phyloP scores from a whole-genome alignment of 352 stramenopile genomes.

The Phytophthora nicotianae region DNA sequence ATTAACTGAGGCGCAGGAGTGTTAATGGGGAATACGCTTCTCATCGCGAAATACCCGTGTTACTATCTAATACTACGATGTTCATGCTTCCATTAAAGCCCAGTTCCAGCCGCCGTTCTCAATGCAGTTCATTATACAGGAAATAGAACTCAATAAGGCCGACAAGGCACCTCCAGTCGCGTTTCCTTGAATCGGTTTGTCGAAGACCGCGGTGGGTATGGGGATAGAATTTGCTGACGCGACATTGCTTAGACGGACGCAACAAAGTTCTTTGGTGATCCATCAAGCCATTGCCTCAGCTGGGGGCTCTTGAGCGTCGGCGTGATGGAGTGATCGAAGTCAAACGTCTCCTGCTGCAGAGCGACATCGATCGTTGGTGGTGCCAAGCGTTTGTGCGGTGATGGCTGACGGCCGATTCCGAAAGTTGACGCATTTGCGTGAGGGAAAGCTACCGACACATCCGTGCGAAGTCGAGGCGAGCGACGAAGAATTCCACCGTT shows the following conservation, averaged over 20 bases:
- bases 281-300: slow-evolving; percentile 82
- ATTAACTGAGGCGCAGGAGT: neutral
- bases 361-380: slow-evolving; percentile 81
- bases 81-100: neutral
- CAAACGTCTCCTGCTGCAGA: slow-evolving; percentile 82
- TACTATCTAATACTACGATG: slow-evolving; percentile 26
- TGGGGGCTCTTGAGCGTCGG: slow-evolving; percentile 89
- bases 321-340: slow-evolving; percentile 87
- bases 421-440: slow-evolving; percentile 57
- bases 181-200: slow-evolving; percentile 15
- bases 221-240: slow-evolving; percentile 29
- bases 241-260: slow-evolving; percentile 64
- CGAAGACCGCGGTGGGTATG: slow-evolving; percentile 7
- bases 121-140: slow-evolving; percentile 26
- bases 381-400: slow-evolving; percentile 74
- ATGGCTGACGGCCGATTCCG: slow-evolving; percentile 50
- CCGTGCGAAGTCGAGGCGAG: slow-evolving; percentile 78
- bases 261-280: slow-evolving; percentile 82
- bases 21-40: slow-evolving; percentile 20
- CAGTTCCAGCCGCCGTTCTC: neutral
- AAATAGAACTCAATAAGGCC: slow-evolving; percentile 26
- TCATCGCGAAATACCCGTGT: slow-evolving; percentile 17
- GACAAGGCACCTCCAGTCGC: slow-evolving; percentile 8
- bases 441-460: slow-evolving; percentile 86
- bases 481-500: slow-evolving; percentile 64